These are phyloP conservation scores for Wallacemonas sp. DNA, from an alignment of 208 protist species.

Conservation along the genomic window DNA sequence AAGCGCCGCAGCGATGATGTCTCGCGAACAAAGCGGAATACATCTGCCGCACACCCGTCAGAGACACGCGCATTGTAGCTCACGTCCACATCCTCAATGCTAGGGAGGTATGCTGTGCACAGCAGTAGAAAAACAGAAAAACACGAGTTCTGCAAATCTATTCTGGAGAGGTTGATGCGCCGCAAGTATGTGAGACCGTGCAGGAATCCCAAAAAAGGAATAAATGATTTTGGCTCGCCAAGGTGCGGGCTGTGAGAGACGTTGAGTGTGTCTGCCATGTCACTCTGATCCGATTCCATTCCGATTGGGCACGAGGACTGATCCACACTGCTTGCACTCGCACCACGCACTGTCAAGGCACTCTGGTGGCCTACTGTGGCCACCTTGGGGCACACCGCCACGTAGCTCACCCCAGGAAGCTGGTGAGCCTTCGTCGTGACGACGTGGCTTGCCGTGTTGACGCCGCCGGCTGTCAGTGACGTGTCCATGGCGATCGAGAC, in stretches of 20 bases:
- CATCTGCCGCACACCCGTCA: not conserved
- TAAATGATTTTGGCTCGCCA: constrained; percentile 12
- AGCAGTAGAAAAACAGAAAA: constrained; percentile 32
- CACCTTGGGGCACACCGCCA: not conserved
- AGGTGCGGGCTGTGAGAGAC: constrained; percentile 15
- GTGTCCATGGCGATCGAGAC: not conserved
- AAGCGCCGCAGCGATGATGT: not conserved
- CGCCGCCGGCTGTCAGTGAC: no score
- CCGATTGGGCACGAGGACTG: no score
- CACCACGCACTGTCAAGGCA: not conserved
- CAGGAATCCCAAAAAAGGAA: constrained; percentile 28
- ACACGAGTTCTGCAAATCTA: constrained; percentile 21
- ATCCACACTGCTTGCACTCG: not conserved
- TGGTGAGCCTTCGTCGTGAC: not conserved
- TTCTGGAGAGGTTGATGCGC: constrained; percentile 22
- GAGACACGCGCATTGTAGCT: constrained; percentile 13
- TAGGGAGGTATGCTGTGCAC: constrained; percentile 42
- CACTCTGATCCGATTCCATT: not conserved
- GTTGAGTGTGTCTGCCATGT: not conserved
- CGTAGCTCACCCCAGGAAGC: not conserved
- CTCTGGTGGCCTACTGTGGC: not conserved
- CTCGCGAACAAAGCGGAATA: constrained; percentile 11
- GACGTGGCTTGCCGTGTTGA: no score
- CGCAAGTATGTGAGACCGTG: constrained; percentile 24
- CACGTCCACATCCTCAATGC: constrained; percentile 24